Percentiles rank a stretch among this genome's conserved stretches.
Conservation (phyloP, 148 eudicot genomes). For the Talinum fruticosum region DNA sequence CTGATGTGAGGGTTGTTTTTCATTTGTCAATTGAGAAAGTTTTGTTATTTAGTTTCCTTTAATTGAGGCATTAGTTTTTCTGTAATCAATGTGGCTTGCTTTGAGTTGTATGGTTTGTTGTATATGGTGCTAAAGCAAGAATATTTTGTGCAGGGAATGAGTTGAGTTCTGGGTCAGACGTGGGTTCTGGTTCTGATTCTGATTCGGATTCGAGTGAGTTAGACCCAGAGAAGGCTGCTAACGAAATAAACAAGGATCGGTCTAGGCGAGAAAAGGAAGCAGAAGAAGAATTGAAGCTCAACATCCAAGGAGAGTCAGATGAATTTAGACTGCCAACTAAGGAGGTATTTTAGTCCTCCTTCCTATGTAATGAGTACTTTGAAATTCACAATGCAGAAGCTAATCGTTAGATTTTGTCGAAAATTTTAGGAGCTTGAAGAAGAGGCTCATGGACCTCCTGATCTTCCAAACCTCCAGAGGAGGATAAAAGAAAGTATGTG, state of each 20-base stretch:
- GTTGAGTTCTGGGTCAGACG: conserved; percentile 26
- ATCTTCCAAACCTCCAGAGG: conserved; percentile 69
- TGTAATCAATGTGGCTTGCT: background rate
- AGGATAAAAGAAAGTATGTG: conserved; percentile 89
- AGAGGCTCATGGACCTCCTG: conserved; percentile 81
- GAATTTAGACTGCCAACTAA: conserved; percentile 62
- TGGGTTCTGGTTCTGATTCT: conserved; percentile 39
- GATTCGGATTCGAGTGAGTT: conserved; percentile 38
- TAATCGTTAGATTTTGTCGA: background rate
- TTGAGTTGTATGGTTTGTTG: background rate
- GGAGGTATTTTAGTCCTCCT: conserved; percentile 40
- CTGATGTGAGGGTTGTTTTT: background rate
- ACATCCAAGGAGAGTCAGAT: conserved; percentile 63
- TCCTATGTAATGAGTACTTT: background rate
- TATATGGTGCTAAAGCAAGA: conserved; percentile 21
- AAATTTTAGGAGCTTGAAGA: conserved; percentile 66
- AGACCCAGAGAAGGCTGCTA: conserved; percentile 50
- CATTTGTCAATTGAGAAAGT: background rate
- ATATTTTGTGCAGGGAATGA: conserved; percentile 14
- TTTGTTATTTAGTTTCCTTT: background rate
- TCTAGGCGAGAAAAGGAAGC: conserved; percentile 49
- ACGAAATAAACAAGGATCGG: conserved; percentile 40
- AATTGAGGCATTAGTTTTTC: background rate
- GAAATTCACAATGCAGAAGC: background rate
- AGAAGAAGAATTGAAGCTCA: conserved; percentile 46